Conservation (phyloP, 2,329 filamentous ascomycete genomes). For the Mycosphaerella sp. region DNA sequence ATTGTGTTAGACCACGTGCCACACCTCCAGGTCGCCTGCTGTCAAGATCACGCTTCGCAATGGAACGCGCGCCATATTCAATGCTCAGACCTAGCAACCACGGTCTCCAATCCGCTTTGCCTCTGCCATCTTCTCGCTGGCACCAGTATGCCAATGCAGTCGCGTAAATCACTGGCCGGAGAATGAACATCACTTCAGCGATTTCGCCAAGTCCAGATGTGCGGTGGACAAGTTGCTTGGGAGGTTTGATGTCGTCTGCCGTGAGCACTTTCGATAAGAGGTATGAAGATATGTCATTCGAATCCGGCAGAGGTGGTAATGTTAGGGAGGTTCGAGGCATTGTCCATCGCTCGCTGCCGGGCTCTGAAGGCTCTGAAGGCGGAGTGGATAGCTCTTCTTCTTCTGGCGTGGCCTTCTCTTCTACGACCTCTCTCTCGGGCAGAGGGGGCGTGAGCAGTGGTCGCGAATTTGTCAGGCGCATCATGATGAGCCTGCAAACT, state of each 20-base stretch:
- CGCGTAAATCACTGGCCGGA: slow-evolving; percentile 83
- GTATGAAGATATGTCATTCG: slow-evolving; percentile 77
- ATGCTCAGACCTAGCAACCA: slow-evolving; percentile 82
- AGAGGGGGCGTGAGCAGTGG: slow-evolving; percentile 77
- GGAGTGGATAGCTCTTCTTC: slow-evolving; percentile 42
- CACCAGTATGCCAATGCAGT: slow-evolving; percentile 66
- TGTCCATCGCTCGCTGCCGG: slow-evolving; percentile 55
- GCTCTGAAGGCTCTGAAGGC: slow-evolving; percentile 38
- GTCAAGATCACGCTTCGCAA: slow-evolving; percentile 62
- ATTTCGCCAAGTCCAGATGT: slow-evolving; percentile 67
- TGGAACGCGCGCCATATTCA: slow-evolving; percentile 82
- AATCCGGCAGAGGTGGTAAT: slow-evolving; percentile 74
- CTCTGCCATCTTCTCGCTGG: slow-evolving; percentile 53
- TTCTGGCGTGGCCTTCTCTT: slow-evolving; percentile 39
- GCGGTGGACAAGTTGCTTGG: slow-evolving; percentile 76
- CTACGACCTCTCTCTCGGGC: slow-evolving; percentile 71
- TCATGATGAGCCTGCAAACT: slow-evolving; percentile 69
- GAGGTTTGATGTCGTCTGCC: slow-evolving; percentile 93
- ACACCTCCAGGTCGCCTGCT: slow-evolving; percentile 58
- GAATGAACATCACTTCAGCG: slow-evolving; percentile 85
- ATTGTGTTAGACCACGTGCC: slow-evolving; percentile 67
- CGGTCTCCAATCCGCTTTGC: slow-evolving; percentile 79
- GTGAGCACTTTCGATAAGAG: slow-evolving; percentile 85
- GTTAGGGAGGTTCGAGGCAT: slow-evolving; percentile 93
- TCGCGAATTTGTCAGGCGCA: slow-evolving; percentile 75